phyloP scores from a whole-genome alignment of 768 basidiomycete genomes.

The Cystofilobasidium macerans region DNA sequence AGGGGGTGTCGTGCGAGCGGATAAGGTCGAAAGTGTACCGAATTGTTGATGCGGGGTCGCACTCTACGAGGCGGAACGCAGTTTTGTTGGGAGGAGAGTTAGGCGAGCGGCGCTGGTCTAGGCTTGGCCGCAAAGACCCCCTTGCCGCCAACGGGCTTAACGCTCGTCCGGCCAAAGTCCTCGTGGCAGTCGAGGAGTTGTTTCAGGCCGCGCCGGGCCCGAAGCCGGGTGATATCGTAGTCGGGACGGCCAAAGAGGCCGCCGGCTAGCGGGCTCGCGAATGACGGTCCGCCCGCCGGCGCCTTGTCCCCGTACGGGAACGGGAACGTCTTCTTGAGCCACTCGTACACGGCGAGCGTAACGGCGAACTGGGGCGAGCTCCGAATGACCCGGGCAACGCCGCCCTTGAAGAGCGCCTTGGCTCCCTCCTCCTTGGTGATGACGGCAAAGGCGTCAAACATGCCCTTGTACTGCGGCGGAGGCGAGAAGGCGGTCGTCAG shows the following conservation, averaged over 20 bases:
- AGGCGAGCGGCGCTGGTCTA: neutral
- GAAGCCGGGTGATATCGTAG: slow-evolving; percentile 68
- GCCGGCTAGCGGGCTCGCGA: slow-evolving; percentile 46
- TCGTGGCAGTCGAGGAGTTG: slow-evolving; percentile 48
- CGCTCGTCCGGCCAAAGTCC: slow-evolving; percentile 21
- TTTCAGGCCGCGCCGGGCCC: slow-evolving; percentile 90
- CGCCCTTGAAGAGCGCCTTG: slow-evolving; percentile 78
- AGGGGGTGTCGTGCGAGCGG: no score
- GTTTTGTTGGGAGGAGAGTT: neutral
- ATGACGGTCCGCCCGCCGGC: slow-evolving; percentile 44
- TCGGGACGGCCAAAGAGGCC: slow-evolving; percentile 35
- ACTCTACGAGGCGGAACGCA: neutral
- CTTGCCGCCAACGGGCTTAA: slow-evolving; percentile 12
- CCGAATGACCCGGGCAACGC: slow-evolving; percentile 72
- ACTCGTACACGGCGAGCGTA: slow-evolving; percentile 56
- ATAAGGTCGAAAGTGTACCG: no score
- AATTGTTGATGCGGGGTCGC: no score
- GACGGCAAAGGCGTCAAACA: slow-evolving; percentile 75
- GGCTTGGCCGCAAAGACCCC: slow-evolving; percentile 16
- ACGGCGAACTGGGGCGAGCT: slow-evolving; percentile 87
- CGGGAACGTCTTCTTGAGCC: slow-evolving; percentile 29
- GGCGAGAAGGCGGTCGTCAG: neutral
- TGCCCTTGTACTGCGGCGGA: slow-evolving; percentile 56
- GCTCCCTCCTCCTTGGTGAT: slow-evolving; percentile 56
- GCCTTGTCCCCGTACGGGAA: slow-evolving; percentile 57